Evolutionary conservation across 306 rosid genomes (phyloP).

Genomic region (Vachellia collinsii): DNA sequence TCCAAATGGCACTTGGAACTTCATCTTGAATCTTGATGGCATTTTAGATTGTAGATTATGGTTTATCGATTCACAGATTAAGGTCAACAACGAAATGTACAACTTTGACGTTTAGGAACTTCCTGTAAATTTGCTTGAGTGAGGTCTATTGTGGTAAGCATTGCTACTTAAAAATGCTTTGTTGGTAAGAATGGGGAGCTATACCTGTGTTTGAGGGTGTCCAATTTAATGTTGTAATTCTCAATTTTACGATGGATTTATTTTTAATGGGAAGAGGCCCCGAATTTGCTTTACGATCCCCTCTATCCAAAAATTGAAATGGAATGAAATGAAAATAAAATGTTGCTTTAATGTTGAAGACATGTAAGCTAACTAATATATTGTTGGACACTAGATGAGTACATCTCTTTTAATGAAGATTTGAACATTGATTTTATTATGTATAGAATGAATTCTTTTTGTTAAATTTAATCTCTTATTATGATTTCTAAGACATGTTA

Average conservation of each 20-base stretch:
- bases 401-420: no score
- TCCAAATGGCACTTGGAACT: slow-evolving; percentile 56
- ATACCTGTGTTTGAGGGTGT: background rate
- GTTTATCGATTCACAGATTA: no score
- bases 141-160: background rate
- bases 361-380: no score
- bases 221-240: background rate
- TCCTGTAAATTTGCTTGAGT: slow-evolving; percentile 29
- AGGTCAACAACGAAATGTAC: background rate
- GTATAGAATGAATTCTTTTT: no score
- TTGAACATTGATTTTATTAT: no score
- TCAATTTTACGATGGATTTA: background rate
- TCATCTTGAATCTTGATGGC: slow-evolving; percentile 40
- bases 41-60: background rate
- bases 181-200: background rate
- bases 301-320: background rate
- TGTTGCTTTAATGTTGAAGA: no score
- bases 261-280: background rate
- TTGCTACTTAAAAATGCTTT: background rate
- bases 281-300: no score
- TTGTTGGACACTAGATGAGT: no score
- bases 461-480: no score
- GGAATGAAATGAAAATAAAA: no score
- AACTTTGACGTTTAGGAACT: slow-evolving; percentile 27
- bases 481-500: no score